Evolutionary conservation across 768 basidiomycete species (phyloP), one percentile per base, ranked within the genome.

Genomic region (Gymnopilus junonius): DNA sequence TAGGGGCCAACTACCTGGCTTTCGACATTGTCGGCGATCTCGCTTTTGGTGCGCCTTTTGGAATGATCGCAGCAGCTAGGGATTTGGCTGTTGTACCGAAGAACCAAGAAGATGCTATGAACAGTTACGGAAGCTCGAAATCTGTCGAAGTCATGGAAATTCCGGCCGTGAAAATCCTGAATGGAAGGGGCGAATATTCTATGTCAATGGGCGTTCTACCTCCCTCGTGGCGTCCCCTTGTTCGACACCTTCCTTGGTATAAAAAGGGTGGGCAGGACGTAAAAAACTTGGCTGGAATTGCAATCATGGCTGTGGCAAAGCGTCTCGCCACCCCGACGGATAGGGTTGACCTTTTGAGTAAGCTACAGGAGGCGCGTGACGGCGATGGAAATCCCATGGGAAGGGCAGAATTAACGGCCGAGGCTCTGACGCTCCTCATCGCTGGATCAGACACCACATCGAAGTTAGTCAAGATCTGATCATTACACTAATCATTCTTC

Each of bases 401-500:
- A 0, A 81, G 83, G 27, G 87, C 87, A 67, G 95, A 97, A 71
- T 76, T 97, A 59, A 97, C 94, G 1, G 94, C 94, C 0, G 95
- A 97, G 77, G 90, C 91, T 46, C 75, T 93, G 20, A 94, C 94
- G 0, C 86, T 94, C 51, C 82, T 95, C 17, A 94, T 95, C 65
- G 93, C 93, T 6, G 94, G 94, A 1, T 92, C 90, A 3, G 95
- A 97, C 70, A 97, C 95, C 1, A 97, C 95, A 0, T 95, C 94
- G 48, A 97, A 97, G 92, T 93, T 67, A 63, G 88, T 71, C 12
- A 21, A 40, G 17, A 35, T 25, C 40, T 31, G 6, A 42, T 42
- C 31, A 29, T 62, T 57, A 32, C n/a, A 32, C 3, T 23, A 12
- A 8, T 4, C 20, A 32, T 37, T 25, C 23, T 57, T 29, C 53